Evolutionary conservation across 1,284 basidiomycete genomes (phyloP).

Genomic region (Sporisorium graminicola): DNA sequence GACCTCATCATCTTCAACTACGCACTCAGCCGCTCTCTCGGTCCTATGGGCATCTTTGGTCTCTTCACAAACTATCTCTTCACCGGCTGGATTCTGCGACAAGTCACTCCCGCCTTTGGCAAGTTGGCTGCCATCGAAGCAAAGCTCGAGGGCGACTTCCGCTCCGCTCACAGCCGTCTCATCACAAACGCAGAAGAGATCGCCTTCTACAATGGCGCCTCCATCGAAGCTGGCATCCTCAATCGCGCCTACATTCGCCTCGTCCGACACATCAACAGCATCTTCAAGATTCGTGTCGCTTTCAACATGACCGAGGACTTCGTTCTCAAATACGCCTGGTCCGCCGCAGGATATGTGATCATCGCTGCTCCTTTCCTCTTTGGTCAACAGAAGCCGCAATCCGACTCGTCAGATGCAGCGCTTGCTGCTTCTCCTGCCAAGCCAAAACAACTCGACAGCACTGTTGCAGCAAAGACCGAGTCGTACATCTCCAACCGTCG

Average conservation of each 20-base stretch:
- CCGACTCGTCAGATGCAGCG: conserved; percentile 71
- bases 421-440: conserved; percentile 7
- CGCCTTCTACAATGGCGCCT: conserved; percentile 93
- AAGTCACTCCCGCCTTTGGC: conserved; percentile 92
- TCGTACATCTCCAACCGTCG: conserved; percentile 88
- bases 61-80: conserved; percentile 87
- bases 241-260: conserved; percentile 82
- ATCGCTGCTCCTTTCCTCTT: conserved; percentile 67
- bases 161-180: conserved; percentile 86
- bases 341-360: conserved; percentile 67
- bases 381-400: conserved; percentile 43
- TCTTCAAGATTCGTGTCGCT: conserved; percentile 80
- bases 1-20: conserved; percentile 94
- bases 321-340: conserved; percentile 69
- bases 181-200: conserved; percentile 94
- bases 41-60: conserved; percentile 79
- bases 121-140: conserved; percentile 90
- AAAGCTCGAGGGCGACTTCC: conserved; percentile 85
- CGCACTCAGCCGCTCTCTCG: conserved; percentile 87
- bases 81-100: conserved; percentile 84
- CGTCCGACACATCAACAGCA: conserved; percentile 89
- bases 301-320: conserved; percentile 69
- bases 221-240: conserved; percentile 85
- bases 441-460: conserved; percentile 21
- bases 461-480: conserved; percentile 76